phyloP scores from a whole-genome alignment of 2,329 filamentous ascomycete species.

The Hymenoscyphus fraxineus region DNA sequence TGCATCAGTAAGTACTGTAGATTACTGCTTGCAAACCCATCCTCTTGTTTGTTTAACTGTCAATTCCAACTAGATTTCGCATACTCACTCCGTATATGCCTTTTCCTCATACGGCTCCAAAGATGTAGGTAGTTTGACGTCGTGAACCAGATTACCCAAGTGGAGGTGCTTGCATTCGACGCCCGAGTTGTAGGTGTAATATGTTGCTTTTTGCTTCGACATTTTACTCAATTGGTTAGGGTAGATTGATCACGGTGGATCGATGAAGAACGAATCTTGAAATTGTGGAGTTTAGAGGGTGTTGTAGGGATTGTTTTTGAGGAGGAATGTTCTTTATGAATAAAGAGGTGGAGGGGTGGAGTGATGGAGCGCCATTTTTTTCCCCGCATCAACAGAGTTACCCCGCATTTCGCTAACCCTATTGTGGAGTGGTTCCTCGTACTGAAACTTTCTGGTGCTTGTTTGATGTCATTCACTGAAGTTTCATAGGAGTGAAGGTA shows the following conservation, averaged over 20 bases:
- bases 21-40: not conserved
- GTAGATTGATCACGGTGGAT: not conserved
- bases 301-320: not conserved
- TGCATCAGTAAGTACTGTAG: not conserved
- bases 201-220: slow-evolving; percentile 15
- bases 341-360: not conserved
- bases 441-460: not conserved
- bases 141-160: slow-evolving; percentile 27
- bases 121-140: slow-evolving; percentile 19
- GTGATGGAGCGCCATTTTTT: not conserved
- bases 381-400: slow-evolving; percentile 1
- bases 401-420: slow-evolving; percentile 4
- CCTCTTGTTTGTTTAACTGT: too few species aligned
- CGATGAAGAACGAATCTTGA: not conserved
- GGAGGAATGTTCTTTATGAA: not conserved
- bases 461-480: not conserved
- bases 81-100: slow-evolving; percentile 24
- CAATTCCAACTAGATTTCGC: not conserved
- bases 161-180: slow-evolving; percentile 23
- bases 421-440: not conserved
- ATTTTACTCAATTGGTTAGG: slow-evolving; percentile 1
- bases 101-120: slow-evolving; percentile 25
- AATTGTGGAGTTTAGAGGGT: not conserved
- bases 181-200: slow-evolving; percentile 24
- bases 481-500: not conserved